Conservation (phyloP, 257 asterid genomes). For the Lavandula angustifolia region DNA sequence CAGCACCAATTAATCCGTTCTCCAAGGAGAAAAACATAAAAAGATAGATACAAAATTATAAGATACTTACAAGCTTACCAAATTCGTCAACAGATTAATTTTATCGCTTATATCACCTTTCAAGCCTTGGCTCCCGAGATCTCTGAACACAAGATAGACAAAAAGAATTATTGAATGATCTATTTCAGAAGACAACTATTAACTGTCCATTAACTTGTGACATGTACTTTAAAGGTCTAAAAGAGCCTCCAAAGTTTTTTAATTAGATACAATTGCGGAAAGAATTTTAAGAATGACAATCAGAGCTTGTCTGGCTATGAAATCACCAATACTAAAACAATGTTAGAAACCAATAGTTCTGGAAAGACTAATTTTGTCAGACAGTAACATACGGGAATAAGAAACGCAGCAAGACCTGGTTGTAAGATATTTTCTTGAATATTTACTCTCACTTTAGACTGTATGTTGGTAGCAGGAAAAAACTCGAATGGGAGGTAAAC, state of each 20-base stretch:
- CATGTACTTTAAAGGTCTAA: not conserved
- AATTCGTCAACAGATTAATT: constrained; percentile 69
- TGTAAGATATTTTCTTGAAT: not conserved
- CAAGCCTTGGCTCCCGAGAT: constrained; percentile 93
- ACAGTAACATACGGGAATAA: not conserved
- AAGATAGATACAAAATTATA: constrained; percentile 14
- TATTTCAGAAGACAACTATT: not conserved
- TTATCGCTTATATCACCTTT: constrained; percentile 79
- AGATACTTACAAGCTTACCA: constrained; percentile 95
- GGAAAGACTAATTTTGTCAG: not conserved
- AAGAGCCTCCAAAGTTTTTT: not conserved
- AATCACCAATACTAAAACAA: no score
- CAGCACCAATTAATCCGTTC: constrained; percentile 24
- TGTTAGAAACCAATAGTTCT: not conserved
- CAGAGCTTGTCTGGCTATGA: no score
- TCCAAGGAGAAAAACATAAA: constrained; percentile 7
- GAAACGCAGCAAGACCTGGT: not conserved
- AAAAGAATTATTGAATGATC: not conserved
- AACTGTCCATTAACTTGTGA: not conserved
- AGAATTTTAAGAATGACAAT: constrained; percentile 10
- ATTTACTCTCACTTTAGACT: not conserved
- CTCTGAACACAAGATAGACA: constrained; percentile 48
- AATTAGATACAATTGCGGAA: not conserved
- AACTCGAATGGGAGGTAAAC: not conserved
- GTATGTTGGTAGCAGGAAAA: not conserved